Percentiles rank a stretch among this genome's conserved stretches.
Conservation (phyloP, 164 flowering plant genomes). For the Nymphaea colorata region DNA sequence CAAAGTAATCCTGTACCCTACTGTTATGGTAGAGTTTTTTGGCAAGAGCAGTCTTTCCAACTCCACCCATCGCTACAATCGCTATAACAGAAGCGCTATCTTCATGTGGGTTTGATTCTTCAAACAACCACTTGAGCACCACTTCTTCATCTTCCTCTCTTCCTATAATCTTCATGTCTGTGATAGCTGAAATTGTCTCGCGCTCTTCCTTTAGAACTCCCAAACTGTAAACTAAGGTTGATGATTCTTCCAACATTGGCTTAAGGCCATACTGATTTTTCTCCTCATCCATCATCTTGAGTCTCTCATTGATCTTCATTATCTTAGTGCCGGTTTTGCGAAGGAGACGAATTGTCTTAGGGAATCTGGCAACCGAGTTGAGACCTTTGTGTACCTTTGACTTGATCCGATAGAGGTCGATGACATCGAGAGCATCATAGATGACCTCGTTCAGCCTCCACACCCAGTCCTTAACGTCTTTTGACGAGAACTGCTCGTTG, state of each 20-base stretch:
- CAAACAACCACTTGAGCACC: too few species aligned
- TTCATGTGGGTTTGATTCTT: too few species aligned
- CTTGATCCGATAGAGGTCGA: not conserved
- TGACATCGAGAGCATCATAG: not conserved
- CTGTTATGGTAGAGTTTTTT: too few species aligned
- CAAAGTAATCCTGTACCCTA: too few species aligned
- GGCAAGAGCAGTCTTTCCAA: too few species aligned
- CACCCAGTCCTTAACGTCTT: not conserved
- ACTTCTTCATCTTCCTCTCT: not conserved
- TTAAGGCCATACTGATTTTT: not conserved
- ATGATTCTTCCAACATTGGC: not conserved
- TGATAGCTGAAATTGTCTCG: not conserved
- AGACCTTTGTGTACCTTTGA: not conserved
- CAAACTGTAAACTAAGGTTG: not conserved
- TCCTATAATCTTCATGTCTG: not conserved
- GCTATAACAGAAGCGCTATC: too few species aligned
- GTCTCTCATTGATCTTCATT: not conserved
- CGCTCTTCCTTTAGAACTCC: not conserved
- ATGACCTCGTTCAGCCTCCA: not conserved
- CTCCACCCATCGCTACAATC: too few species aligned
- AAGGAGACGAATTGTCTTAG: not conserved
- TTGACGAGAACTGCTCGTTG: not conserved
- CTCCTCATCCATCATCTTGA: not conserved
- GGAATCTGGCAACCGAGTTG: not conserved
- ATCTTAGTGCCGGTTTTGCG: not conserved